Percentiles rank a stretch among this genome's conserved stretches.
Evolutionary conservation across 2,329 filamentous ascomycete species (phyloP).

Genomic region (Coniochaeta sp.): DNA sequence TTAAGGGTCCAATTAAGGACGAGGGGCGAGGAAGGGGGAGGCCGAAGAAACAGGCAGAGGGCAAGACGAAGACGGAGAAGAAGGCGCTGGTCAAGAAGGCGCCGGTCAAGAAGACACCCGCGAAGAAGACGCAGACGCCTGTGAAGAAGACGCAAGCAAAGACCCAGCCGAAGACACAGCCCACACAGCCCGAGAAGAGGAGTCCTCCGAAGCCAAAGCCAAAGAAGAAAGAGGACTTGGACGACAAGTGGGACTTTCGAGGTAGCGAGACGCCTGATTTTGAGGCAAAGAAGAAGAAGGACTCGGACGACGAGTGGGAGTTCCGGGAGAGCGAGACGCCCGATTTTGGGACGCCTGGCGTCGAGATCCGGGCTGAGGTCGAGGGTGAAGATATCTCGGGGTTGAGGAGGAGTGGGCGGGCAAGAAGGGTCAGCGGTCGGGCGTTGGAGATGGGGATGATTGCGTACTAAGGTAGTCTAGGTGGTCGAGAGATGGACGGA

Average conservation of each 20-base stretch:
- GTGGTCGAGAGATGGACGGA: no score
- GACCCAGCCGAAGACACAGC: background rate
- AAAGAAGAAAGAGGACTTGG: no score
- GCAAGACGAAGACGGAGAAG: background rate
- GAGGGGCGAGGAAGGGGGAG: no score
- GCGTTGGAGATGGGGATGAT: no score
- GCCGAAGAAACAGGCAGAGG: background rate
- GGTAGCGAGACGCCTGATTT: no score
- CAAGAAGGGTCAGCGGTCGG: no score
- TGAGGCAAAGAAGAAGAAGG: background rate
- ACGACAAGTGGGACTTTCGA: no score
- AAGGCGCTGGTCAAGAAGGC: no score
- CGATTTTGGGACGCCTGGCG: background rate
- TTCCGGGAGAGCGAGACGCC: background rate
- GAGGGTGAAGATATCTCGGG: background rate
- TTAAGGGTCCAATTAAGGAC: background rate
- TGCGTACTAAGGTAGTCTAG: no score
- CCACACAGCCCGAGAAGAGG: background rate
- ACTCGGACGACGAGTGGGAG: background rate
- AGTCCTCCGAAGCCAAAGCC: background rate
- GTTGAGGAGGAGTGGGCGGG: no score
- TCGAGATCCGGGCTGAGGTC: constrained; percentile 1
- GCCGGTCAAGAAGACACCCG: no score
- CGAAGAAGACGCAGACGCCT: background rate
- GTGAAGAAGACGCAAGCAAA: background rate